Evolutionary conservation across 2,329 filamentous ascomycete genomes (phyloP), one percentile per base, ranked within the genome.

Genomic region (Arthroderma sp.): DNA sequence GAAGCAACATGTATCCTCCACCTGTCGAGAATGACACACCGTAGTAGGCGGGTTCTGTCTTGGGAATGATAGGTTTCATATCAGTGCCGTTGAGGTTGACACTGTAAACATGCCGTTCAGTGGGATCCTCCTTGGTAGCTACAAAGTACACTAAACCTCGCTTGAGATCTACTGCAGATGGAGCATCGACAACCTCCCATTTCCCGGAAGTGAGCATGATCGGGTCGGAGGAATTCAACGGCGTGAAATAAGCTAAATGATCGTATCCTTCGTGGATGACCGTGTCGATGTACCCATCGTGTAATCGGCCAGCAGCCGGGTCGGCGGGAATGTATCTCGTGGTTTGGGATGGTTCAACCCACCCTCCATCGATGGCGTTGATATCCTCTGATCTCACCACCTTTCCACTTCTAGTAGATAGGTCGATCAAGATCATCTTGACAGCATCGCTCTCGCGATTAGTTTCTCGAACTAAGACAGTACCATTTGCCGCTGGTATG

Each of bases 401-500:
- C 61, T 82, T 83, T 29, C 86, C 88, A 15, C 75, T 79, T 40
- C 86, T 80, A 3, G 72, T 68, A 22, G 70, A 66, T 4, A 91
- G 83, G 58, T 98, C 86, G 45, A 96, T 79, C 4, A 96, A 71
- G 5, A 94, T 79, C 28, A 95, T 80, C 51, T 85, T 86, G 59
- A 96, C 74, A n/a, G 86, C 64, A 56, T 96, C 88, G 59, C 88
- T 94, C 55, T 95, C 86, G 43, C 91, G 79, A 61, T 98, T 98
- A 0, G 88, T 95, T 63, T 93, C 83, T 53, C 91, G 85, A 54
- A 98, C 77, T 9, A 98, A 69, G 5, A 91, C 83, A 58, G 89
- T 84, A 46, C 76, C 74, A 39, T 69, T 73, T 1, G 86, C 86
- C 3, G 86, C 86, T 89, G 91, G 98, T 9, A 94, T 68, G 27